phyloP scores from a whole-genome alignment of 805 yeast species.

The Hanseniaspora vineae region DNA sequence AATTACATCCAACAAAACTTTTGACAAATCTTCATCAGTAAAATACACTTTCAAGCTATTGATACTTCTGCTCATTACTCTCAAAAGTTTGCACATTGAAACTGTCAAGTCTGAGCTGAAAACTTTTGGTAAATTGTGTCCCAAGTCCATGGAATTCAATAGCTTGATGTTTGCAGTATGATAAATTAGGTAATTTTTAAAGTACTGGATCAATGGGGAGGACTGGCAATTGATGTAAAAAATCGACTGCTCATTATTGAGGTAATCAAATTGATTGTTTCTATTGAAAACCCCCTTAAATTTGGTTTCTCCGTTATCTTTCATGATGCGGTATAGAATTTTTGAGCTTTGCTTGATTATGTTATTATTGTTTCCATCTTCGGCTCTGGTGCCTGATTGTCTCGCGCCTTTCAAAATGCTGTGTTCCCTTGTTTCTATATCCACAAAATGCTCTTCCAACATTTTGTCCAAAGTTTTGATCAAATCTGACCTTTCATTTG shows the following conservation, averaged over 20 bases:
- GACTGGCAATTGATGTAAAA: not conserved
- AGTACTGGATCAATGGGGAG: not conserved
- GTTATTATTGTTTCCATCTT: too few relatives aligned
- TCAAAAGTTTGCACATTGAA: constrained; percentile 20
- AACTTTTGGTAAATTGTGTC: constrained; percentile 2
- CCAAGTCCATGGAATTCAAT: not conserved
- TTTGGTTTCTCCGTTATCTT: not conserved
- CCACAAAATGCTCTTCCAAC: not conserved
- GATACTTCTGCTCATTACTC: constrained; percentile 23
- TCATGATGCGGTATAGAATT: not conserved
- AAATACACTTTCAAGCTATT: constrained; percentile 19
- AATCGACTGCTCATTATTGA: not conserved
- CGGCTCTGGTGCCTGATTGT: too few relatives aligned
- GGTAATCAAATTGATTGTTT: not conserved
- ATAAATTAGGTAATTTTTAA: not conserved
- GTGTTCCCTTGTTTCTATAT: not conserved
- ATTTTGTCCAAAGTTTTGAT: not conserved
- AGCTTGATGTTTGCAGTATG: not conserved
- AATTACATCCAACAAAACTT: constrained; percentile 10
- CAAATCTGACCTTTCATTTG: not conserved
- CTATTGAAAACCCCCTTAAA: not conserved
- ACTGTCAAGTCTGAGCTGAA: constrained; percentile 14
- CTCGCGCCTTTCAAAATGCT: too few relatives aligned
- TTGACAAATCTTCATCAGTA: constrained; percentile 17
- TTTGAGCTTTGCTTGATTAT: not conserved